A percentile compares a stretch with the other conserved stretches of the same genome.
Evolutionary conservation across 176 grass and related monocot genomes (phyloP).

Genomic region (Avena eriantha): DNA sequence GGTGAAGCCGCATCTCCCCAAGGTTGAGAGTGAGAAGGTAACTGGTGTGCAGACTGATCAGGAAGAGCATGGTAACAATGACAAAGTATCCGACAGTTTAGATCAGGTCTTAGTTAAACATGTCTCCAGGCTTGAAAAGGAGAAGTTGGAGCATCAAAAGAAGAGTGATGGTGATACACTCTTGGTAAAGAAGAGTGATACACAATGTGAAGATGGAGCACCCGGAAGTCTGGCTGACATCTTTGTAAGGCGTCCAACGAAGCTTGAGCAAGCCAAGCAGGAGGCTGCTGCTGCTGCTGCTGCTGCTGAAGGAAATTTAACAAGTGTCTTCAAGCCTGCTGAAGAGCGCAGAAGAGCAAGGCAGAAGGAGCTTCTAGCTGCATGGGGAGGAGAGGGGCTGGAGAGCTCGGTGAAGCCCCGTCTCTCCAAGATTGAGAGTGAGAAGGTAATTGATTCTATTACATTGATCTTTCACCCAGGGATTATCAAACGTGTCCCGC

Average conservation of each 20-base stretch:
- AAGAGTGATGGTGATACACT: conserved; percentile 19
- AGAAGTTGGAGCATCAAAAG: conserved; percentile 47
- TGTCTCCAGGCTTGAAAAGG: conserved; percentile 64
- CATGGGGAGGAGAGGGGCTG: conserved; percentile 77
- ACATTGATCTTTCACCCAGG: background rate
- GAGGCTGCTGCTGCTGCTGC: conserved; percentile 38
- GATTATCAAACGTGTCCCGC: background rate
- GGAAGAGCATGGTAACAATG: conserved; percentile 13
- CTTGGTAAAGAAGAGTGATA: conserved; percentile 31
- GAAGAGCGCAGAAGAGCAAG: conserved; percentile 58
- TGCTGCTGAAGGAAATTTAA: conserved; percentile 35
- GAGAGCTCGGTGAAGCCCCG: conserved; percentile 71
- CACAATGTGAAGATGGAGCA: conserved; percentile 14
- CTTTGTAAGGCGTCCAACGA: conserved; percentile 56
- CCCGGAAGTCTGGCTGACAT: conserved; percentile 55
- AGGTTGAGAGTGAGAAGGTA: conserved; percentile 92
- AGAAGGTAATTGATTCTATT: conserved; percentile 58
- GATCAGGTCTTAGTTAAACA: conserved; percentile 74
- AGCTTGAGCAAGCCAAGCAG: conserved; percentile 65
- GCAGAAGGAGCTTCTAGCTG: conserved; percentile 69
- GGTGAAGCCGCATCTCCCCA: conserved; percentile 69
- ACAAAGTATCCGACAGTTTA: conserved; percentile 43
- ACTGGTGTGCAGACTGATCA: conserved; percentile 7
- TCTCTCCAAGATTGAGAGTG: conserved; percentile 72
- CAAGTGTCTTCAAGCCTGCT: conserved; percentile 45